Evolutionary conservation across 2,329 filamentous ascomycete species (phyloP), one percentile per base, ranked within the genome.

Genomic region (Neopestalotiopsis clavispora): DNA sequence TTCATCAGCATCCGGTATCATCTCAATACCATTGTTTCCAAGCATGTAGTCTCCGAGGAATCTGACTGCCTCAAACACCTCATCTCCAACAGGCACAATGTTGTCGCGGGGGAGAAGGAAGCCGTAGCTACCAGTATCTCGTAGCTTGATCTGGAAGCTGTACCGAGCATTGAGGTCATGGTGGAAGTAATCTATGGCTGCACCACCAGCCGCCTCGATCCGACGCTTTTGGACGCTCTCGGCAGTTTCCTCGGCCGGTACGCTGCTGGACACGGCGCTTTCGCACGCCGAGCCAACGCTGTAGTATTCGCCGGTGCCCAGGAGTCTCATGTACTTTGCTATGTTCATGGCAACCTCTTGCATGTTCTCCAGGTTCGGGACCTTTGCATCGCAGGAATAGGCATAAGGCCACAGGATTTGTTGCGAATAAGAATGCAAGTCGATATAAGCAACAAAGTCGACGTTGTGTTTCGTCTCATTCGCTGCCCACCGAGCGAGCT

Each of bases 401-500:
- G 93, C 91, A 78, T 95, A 98, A 0, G 96, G 96, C 78, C 96
- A 98, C 9, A 98, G 86, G 28, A 99, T 91, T 80, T 98, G 93
- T 81, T 99, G 95, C 0, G 94, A 97, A 80, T 98, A 99, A 1
- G 94, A 95, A 80, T 99, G 96, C 32, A 98, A 85, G 78, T 99
- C 96, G 59, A 98, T 78, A 72, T 97, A 91, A 3, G 92, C 94
- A n/a, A 95, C 88, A 73, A 98, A 94, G 17, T 91, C 86, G 65
- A 91, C 90, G 68, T 92, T 90, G 72, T 89, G 84, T 7, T 87
- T 83, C 0, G 91, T 94, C 79, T 97, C 87, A 76, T 94, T 95
- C 74, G 85, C 89, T 1, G 94, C 93, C 95, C 95, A 99, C 61
- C 91, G 85, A 4, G 94, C 91, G 64, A 98, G 86, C 17, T 87